phyloP scores from a whole-genome alignment of 2,329 filamentous ascomycete genomes.

The Diaporthe sp. region DNA sequence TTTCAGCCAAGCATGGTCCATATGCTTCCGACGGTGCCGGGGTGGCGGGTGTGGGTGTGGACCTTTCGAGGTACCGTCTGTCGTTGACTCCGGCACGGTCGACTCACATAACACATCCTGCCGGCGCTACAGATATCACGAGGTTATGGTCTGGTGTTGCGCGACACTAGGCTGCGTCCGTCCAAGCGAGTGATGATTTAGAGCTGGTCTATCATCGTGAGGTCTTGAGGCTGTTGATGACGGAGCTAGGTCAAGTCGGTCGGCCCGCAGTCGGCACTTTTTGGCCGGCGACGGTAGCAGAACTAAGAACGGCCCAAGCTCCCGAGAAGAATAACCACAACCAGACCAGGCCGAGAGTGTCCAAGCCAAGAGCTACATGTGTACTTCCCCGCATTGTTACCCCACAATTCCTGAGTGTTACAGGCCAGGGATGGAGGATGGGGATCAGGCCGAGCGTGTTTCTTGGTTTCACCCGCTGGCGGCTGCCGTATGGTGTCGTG shows the following conservation, averaged over 20 bases:
- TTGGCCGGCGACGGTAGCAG: background rate
- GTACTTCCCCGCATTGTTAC: slow-evolving; percentile 9
- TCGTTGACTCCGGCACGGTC: background rate
- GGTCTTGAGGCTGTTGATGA: background rate
- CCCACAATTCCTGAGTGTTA: slow-evolving; percentile 9
- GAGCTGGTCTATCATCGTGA: background rate
- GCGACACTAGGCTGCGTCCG: background rate
- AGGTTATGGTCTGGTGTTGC: background rate
- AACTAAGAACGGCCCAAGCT: background rate
- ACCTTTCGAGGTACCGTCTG: background rate
- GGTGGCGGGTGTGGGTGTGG: no score
- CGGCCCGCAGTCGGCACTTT: background rate
- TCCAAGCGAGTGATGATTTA: background rate
- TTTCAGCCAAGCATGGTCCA: no score
- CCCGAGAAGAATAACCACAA: background rate
- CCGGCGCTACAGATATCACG: no score
- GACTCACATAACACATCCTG: no score
- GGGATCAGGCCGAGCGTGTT: background rate
- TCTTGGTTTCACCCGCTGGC: slow-evolving; percentile 17
- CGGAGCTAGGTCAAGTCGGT: background rate
- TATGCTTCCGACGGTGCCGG: no score
- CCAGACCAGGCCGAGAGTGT: background rate
- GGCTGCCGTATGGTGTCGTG: background rate
- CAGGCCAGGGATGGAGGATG: slow-evolving; percentile 14
- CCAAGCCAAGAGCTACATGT: background rate